A percentile compares a stretch with the other conserved stretches of the same genome.
These are phyloP conservation scores for Cenchrus americanus DNA, from an alignment of 176 grass and related monocot species.

Conservation along the genomic window DNA sequence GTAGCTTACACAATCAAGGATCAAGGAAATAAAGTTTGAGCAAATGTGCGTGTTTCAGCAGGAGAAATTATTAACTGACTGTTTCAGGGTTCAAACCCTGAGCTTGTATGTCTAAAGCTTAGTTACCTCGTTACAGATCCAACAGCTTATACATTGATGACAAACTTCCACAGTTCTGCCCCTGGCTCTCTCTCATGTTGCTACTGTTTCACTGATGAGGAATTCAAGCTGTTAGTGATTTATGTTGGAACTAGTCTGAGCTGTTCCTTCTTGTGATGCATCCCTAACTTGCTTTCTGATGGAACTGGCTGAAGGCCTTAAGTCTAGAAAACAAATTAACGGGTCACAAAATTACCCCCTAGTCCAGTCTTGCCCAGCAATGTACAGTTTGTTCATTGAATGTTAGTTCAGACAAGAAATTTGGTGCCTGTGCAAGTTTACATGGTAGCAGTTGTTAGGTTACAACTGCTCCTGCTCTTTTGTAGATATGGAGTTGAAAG, in stretches of 20 bases:
- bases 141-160: background rate
- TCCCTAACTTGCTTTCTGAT: background rate
- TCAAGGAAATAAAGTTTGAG: background rate
- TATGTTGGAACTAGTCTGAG: background rate
- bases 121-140: background rate
- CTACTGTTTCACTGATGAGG: background rate
- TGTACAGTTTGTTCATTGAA: background rate
- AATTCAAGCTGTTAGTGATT: constrained; percentile 3
- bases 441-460: background rate
- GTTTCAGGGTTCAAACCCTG: background rate
- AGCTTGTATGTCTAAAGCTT: background rate
- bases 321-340: background rate
- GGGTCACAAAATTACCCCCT: background rate
- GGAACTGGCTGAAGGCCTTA: background rate
- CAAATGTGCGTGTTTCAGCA: background rate
- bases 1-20: background rate
- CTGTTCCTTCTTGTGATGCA: background rate
- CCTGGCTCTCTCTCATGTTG: background rate
- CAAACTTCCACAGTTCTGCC: background rate
- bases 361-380: background rate
- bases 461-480: background rate
- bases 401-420: background rate
- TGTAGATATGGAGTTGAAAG: background rate
- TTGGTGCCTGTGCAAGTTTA: background rate
- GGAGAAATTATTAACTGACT: background rate